These are phyloP conservation scores for Hyphopichia wangnamkhiaoensis DNA, from an alignment of 1,139 yeast species.

Conservation along the genomic window DNA sequence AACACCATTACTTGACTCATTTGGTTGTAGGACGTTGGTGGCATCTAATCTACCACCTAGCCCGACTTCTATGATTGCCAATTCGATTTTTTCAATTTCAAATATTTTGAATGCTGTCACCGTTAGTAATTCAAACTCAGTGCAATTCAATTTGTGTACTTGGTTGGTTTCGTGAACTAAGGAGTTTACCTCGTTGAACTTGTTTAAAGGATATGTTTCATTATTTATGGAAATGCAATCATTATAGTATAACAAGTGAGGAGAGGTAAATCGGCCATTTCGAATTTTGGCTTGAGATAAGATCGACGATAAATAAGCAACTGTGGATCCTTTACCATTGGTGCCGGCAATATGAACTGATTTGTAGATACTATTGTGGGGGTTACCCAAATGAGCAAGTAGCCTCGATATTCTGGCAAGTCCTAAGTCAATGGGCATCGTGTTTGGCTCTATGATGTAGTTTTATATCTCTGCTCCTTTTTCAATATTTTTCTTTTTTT, in stretches of 20 bases:
- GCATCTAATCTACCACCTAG: slow-evolving; percentile 88
- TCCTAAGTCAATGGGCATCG: slow-evolving; percentile 57
- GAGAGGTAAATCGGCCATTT: slow-evolving; percentile 85
- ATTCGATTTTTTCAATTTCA: slow-evolving; percentile 54
- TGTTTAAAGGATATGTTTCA: slow-evolving; percentile 46
- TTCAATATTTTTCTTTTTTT: not conserved
- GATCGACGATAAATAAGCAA: slow-evolving; percentile 72
- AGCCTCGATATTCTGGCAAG: slow-evolving; percentile 59
- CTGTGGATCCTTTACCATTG: slow-evolving; percentile 91
- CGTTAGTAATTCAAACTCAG: slow-evolving; percentile 84
- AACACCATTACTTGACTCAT: slow-evolving; percentile 36
- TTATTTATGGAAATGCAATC: slow-evolving; percentile 76
- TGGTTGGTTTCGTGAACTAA: slow-evolving; percentile 38
- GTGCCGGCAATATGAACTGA: slow-evolving; percentile 91
- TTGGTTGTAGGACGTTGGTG: slow-evolving; percentile 62
- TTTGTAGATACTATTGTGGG: slow-evolving; percentile 56
- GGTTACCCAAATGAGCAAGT: slow-evolving; percentile 64
- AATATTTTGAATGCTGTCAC: slow-evolving; percentile 83
- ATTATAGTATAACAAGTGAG: slow-evolving; percentile 71
- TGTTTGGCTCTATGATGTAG: not conserved
- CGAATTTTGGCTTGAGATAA: slow-evolving; percentile 48
- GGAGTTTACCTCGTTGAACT: slow-evolving; percentile 48
- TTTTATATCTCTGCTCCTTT: not conserved
- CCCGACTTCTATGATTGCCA: slow-evolving; percentile 88
- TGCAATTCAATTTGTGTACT: slow-evolving; percentile 55